Evolutionary conservation across 2,329 filamentous ascomycete species (phyloP).

Genomic region (Pseudovirgaria hyperparasitica): DNA sequence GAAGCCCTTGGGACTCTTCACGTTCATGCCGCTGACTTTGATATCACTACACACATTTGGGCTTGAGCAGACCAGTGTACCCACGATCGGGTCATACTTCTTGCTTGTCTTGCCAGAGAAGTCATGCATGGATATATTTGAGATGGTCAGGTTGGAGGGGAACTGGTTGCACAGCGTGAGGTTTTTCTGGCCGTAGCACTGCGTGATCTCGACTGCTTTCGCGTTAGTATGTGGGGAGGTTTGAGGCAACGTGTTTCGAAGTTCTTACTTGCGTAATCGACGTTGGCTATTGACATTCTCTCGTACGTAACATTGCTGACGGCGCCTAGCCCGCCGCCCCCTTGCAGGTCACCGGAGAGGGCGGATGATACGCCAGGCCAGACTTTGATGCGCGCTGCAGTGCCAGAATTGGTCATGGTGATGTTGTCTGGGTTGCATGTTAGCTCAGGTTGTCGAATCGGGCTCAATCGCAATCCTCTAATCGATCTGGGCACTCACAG

Average conservation of each 20-base stretch:
- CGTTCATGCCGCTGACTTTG: constrained; percentile 25
- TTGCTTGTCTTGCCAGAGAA: constrained; percentile 41
- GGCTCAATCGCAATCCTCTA: neutral
- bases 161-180: constrained; percentile 46
- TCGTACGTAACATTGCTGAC: constrained; percentile 58
- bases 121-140: constrained; percentile 43
- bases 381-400: constrained; percentile 61
- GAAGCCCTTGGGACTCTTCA: constrained; percentile 34
- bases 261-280: constrained; percentile 54
- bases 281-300: constrained; percentile 45
- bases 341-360: constrained; percentile 48
- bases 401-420: constrained; percentile 30
- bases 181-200: constrained; percentile 53
- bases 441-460: constrained; percentile 37
- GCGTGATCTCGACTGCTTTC: constrained; percentile 53
- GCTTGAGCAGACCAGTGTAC: constrained; percentile 32
- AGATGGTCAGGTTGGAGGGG: constrained; percentile 43
- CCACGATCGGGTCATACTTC: constrained; percentile 28
- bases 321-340: constrained; percentile 49
- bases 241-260: too few species aligned
- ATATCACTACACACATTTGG: constrained; percentile 39
- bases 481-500: constrained; percentile 5
- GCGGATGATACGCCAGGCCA: constrained; percentile 49
- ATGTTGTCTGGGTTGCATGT: constrained; percentile 30
- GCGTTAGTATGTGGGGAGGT: too few species aligned